Evolutionary conservation across 1,139 yeast genomes (phyloP), one percentile per base, ranked within the genome.

Genomic region (Scheffersomyces quercinus): DNA sequence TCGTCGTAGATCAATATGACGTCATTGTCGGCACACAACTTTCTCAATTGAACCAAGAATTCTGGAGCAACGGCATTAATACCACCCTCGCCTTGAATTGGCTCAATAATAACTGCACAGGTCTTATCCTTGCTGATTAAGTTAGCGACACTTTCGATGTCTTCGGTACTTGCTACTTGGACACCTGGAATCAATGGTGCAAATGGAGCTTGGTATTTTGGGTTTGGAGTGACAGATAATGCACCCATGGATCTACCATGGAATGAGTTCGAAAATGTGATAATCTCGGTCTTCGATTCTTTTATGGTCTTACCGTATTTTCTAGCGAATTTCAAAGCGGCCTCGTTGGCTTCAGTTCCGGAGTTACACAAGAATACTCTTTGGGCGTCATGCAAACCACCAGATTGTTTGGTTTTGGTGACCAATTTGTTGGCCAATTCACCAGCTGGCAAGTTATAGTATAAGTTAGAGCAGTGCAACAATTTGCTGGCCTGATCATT

Each of bases 61-160:
- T 81, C 88, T 0, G 67, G 58, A 28, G 79, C 75, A 43, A 88
- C 78, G 15, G 83, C 81, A 56, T 83, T 82, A 16, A 93, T 84
- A 48, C 99, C 99, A 44, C 99, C 99, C 70, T 93, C 99, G 53
- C 98, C 99, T 70, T 93, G 99, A 47, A 93, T 84, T 15, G 99
- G 99, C 68, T 93, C 99, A 34, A 93, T 83, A 44, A 93, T 91
- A 33, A 93, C 95, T 42, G 91, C 99, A 58, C 96, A 89, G 0
- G 97, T 85, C 55, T 85, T 81, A 8, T 85, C 86, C 47, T 64
- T 65, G 48, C 77, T 77, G 43, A 90, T 83, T 13, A 83, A 58
- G 2, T 64, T 56, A 49, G 82, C 75, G 10, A 88, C 83, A 29
- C 85, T 77, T 39, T 70, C 76, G 34, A 84, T 70, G 55, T 84